A percentile compares a stretch with the other conserved stretches of the same genome.
phyloP scores from a whole-genome alignment of 192 early-diverging fungal species.

The Gorgonomyces haynaldii region DNA sequence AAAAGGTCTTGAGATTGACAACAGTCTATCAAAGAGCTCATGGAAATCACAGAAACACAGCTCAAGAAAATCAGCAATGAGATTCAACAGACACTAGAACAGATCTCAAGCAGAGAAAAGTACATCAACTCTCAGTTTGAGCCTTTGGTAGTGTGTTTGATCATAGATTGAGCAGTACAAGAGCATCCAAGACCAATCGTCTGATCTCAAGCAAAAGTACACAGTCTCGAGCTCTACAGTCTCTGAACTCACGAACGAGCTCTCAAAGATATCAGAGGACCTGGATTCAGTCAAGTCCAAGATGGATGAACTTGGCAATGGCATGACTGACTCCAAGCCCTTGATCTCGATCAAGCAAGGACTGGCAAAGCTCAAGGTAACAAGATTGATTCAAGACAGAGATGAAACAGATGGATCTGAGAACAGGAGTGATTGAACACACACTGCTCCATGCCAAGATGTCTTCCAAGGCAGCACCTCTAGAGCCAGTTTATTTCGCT shows the following conservation, averaged over 20 bases:
- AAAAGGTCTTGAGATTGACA: slow-evolving; percentile 15
- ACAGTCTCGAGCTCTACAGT: slow-evolving; percentile 31
- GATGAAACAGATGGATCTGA: slow-evolving; percentile 50
- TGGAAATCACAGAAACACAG: slow-evolving; percentile 25
- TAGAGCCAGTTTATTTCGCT: too few species aligned
- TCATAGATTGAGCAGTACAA: slow-evolving; percentile 38
- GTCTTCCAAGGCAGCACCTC: neutral
- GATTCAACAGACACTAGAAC: slow-evolving; percentile 43
- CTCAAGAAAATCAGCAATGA: slow-evolving; percentile 32
- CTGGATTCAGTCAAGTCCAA: slow-evolving; percentile 41
- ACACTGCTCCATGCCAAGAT: slow-evolving; percentile 38
- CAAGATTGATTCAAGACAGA: slow-evolving; percentile 18
- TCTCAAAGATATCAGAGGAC: slow-evolving; percentile 38
- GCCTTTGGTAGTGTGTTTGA: slow-evolving; percentile 18
- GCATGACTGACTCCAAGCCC: slow-evolving; percentile 56
- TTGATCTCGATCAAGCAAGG: slow-evolving; percentile 44
- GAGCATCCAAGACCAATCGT: slow-evolving; percentile 35
- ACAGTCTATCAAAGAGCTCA: slow-evolving; percentile 28
- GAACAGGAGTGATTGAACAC: slow-evolving; percentile 48
- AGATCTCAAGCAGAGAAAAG: slow-evolving; percentile 44
- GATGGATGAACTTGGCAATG: slow-evolving; percentile 51
- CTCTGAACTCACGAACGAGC: slow-evolving; percentile 33
- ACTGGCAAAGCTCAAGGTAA: slow-evolving; percentile 35
- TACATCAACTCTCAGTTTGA: slow-evolving; percentile 56
- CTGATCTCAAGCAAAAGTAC: slow-evolving; percentile 44